Evolutionary conservation across 371 early-diverging fungal genomes (phyloP).

Genomic region (Saksenaea oblongispora): DNA sequence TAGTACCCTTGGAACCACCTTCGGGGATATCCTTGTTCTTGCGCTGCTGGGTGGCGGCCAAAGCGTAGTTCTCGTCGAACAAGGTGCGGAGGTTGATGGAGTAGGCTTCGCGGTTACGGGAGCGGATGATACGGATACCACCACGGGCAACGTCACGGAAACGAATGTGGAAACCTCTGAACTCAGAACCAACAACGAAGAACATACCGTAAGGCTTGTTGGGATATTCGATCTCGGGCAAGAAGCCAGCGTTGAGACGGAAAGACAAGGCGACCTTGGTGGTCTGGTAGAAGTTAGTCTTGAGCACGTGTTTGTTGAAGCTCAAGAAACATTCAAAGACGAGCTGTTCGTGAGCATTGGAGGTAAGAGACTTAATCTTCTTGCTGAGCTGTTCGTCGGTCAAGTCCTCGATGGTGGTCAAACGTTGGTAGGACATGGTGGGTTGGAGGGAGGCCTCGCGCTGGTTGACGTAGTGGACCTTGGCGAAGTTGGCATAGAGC

Average conservation of each 20-base stretch:
- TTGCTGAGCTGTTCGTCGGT: slow-evolving; percentile 83
- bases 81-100: slow-evolving; percentile 94
- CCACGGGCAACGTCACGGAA: slow-evolving; percentile 98
- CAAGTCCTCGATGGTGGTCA: slow-evolving; percentile 79
- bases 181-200: slow-evolving; percentile 96
- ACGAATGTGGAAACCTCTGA: slow-evolving; percentile 98
- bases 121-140: slow-evolving; percentile 97
- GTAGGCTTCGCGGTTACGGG: slow-evolving; percentile 96
- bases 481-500: slow-evolving; percentile 95
- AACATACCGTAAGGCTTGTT: slow-evolving; percentile 92
- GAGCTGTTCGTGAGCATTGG: slow-evolving; percentile 93
- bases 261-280: slow-evolving; percentile 98
- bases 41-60: slow-evolving; percentile 96
- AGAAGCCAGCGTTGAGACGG: slow-evolving; percentile 91
- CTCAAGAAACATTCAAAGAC: slow-evolving; percentile 94
- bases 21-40: slow-evolving; percentile 99
- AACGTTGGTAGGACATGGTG: slow-evolving; percentile 90
- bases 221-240: slow-evolving; percentile 96
- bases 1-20: slow-evolving; percentile 98
- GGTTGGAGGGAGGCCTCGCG: slow-evolving; percentile 64
- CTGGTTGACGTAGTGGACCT: slow-evolving; percentile 87
- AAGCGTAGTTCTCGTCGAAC: slow-evolving; percentile 97
- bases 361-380: slow-evolving; percentile 84
- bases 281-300: slow-evolving; percentile 99
- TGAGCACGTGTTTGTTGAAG: slow-evolving; percentile 96